Evolutionary conservation across 345 rosid genomes (phyloP).

Genomic region (Odontarrhena argentea): DNA sequence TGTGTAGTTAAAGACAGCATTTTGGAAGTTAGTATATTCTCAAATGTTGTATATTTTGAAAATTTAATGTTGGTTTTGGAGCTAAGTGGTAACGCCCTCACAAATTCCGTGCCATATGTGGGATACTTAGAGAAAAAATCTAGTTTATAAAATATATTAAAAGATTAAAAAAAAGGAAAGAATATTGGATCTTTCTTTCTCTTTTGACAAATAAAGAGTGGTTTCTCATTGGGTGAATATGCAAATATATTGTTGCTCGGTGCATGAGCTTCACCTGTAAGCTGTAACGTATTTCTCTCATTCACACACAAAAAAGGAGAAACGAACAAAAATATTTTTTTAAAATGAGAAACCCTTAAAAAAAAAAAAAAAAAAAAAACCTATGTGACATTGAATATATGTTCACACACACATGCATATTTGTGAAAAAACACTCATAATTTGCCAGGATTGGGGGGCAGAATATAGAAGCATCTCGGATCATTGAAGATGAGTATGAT

Average conservation of each 20-base stretch:
- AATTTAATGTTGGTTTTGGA: no score
- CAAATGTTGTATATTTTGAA: no score
- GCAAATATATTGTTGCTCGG: slow-evolving; percentile 23
- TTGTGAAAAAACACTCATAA: neutral
- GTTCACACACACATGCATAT: neutral
- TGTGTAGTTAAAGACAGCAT: no score
- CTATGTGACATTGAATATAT: slow-evolving; percentile 6
- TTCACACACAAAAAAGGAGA: slow-evolving; percentile 21
- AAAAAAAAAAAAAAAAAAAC: neutral
- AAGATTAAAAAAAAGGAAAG: no score
- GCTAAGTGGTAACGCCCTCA: no score
- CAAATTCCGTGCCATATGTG: no score
- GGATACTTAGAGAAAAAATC: no score
- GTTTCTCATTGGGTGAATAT: slow-evolving; percentile 32
- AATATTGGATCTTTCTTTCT: no score
- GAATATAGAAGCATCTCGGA: neutral
- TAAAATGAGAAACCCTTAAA: no score
- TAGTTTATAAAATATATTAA: no score
- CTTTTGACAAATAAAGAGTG: slow-evolving; percentile 1
- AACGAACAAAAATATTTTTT: slow-evolving; percentile 17
- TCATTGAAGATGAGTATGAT: no score
- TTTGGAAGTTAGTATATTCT: no score
- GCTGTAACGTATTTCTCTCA: slow-evolving; percentile 44
- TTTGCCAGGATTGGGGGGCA: neutral
- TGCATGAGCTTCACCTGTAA: slow-evolving; percentile 47